Evolutionary conservation across 2,329 filamentous ascomycete genomes (phyloP), one percentile per base, ranked within the genome.

Genomic region (Westerdykella sp.): DNA sequence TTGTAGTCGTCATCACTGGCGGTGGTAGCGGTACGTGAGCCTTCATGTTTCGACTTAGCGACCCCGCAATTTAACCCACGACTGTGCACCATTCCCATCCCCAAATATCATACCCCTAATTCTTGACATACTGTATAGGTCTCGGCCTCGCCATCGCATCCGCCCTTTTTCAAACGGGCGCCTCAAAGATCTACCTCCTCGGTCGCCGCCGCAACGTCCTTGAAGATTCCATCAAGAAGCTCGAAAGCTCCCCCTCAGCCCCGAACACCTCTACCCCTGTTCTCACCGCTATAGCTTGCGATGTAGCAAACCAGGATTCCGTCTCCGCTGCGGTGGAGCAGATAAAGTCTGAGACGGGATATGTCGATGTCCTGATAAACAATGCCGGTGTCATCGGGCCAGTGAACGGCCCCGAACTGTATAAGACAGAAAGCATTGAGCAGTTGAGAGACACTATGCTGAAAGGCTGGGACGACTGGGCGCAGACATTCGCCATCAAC

Each of bases 361-460:
- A 74, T 49, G 69, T 78, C 44, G 74, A 79, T 51, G 67, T 78
- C 18, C 61, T 78, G 1, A 66, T 78, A 54, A 72, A 73, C 54
- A 78, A 78, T 49, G 74, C 74, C 13, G 75, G 76, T 21, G 63
- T 72, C 37, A 55, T 58, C 4, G 71, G 74, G 0, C 73, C 75
- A 0, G 55, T 47, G n/a, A 65, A 68, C 40, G 69, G 65, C 30
- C 62, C 50, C 5, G 62, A 63, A 31, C 60, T 73, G 22, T 66
- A 70, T 56, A 57, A 66, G 40, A 70, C 71, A n/a, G 54, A 64
- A 28, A 62, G 60, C n/a, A 69, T 78, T 14, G 45, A 61, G 1
- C 60, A 74, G 11, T 46, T 78, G 18, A 64, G 67, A 7, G 65
- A 73, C 2, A 54, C 62, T 16, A 62, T 76, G 47, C 54, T 66